Evolutionary conservation across 1,284 basidiomycete species (phyloP).

Genomic region (Pterulicium gracile): DNA sequence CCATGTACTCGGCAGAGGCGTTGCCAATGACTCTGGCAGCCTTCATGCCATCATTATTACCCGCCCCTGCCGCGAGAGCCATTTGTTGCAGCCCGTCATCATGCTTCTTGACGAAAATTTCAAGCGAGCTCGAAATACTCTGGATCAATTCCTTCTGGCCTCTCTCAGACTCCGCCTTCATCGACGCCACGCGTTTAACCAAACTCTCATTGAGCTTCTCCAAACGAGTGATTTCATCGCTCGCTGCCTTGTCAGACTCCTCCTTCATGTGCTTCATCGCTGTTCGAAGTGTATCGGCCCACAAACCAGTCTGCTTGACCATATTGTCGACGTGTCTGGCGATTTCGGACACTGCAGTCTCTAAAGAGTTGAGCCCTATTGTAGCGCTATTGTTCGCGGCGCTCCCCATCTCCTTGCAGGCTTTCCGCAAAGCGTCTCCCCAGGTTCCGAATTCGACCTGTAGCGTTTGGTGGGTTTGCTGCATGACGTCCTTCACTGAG

Average conservation of each 20-base stretch:
- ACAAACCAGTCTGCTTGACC: slow-evolving; percentile 44
- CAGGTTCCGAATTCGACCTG: slow-evolving; percentile 42
- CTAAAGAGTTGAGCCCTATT: slow-evolving; percentile 37
- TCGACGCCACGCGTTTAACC: neutral
- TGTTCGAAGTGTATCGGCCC: slow-evolving; percentile 45
- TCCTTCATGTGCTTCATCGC: slow-evolving; percentile 51
- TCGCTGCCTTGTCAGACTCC: slow-evolving; percentile 46
- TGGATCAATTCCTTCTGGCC: slow-evolving; percentile 54
- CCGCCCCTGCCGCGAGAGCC: slow-evolving; percentile 41
- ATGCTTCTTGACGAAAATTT: slow-evolving; percentile 58
- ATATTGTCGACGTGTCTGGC: slow-evolving; percentile 49
- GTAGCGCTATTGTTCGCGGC: slow-evolving; percentile 33
- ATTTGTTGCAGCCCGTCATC: slow-evolving; percentile 59
- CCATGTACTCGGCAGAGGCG: slow-evolving; percentile 34
- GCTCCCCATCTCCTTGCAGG: slow-evolving; percentile 34
- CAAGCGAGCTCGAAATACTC: slow-evolving; percentile 60
- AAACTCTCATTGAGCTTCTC: neutral
- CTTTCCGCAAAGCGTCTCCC: slow-evolving; percentile 38
- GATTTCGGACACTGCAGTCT: slow-evolving; percentile 40
- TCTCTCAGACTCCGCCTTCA: neutral
- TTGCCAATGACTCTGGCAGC: neutral
- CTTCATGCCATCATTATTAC: slow-evolving; percentile 32
- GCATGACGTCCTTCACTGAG: slow-evolving; percentile 34
- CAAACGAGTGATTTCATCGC: neutral
- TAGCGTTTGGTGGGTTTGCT: slow-evolving; percentile 42